These are phyloP conservation scores for Selaginella tamariscina DNA, from an alignment of 75 land plant species.

Conservation along the genomic window DNA sequence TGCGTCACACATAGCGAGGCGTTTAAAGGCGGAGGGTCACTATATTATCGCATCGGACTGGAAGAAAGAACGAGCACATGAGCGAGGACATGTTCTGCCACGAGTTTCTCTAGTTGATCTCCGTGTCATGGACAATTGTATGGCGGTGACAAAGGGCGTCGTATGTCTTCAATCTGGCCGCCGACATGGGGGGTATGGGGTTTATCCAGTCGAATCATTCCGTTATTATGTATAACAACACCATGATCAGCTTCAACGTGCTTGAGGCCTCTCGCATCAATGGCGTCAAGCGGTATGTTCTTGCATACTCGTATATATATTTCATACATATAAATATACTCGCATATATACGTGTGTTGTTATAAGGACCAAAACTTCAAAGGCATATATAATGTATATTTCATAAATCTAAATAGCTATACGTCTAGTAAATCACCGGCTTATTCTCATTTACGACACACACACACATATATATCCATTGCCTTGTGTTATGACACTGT, in stretches of 20 bases:
- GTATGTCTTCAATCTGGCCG: conserved; percentile 88
- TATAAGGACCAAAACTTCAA: too few species aligned
- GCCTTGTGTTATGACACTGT: too few species aligned
- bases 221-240: conserved; percentile 91
- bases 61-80: conserved; percentile 98
- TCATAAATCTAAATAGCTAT: too few species aligned
- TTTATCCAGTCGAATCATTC: conserved; percentile 89
- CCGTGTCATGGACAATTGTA: conserved; percentile 86
- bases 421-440: too few species aligned
- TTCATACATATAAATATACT: too few species aligned
- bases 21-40: conserved; percentile 74
- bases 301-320: too few species aligned
- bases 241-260: conserved; percentile 97
- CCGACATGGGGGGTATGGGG: conserved; percentile 98
- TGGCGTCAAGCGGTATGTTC: conserved; percentile 54
- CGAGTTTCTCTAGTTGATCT: conserved; percentile 85
- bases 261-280: conserved; percentile 80
- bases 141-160: conserved; percentile 61
- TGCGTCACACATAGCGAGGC: conserved; percentile 73
- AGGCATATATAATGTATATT: too few species aligned
- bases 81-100: conserved; percentile 92
- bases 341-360: too few species aligned
- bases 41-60: conserved; percentile 88
- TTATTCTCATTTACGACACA: too few species aligned
- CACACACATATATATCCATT: too few species aligned